phyloP scores from a whole-genome alignment of 2,329 filamentous ascomycete species.

The Fusarium multiceps region DNA sequence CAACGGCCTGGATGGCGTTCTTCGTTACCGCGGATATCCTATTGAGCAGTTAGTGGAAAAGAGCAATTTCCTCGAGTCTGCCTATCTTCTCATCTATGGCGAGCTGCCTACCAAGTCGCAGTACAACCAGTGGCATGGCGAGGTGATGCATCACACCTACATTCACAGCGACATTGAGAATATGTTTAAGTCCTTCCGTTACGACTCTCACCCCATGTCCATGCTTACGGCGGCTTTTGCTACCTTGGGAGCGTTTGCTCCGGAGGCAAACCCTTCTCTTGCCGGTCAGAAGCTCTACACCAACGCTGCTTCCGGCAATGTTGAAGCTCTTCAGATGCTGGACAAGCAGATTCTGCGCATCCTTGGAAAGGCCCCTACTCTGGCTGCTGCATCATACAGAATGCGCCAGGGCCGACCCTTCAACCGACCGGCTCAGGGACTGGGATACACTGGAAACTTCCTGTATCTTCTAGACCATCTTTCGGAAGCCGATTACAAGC shows the following conservation, averaged over 20 bases:
- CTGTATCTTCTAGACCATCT: slow-evolving; percentile 65
- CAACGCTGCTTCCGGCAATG: slow-evolving; percentile 55
- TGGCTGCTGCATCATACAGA: slow-evolving; percentile 63
- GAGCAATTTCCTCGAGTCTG: slow-evolving; percentile 62
- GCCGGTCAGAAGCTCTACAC: slow-evolving; percentile 63
- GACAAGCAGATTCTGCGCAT: slow-evolving; percentile 65
- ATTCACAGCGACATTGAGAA: slow-evolving; percentile 61
- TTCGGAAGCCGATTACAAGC: slow-evolving; percentile 58
- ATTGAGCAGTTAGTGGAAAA: slow-evolving; percentile 63
- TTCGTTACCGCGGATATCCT: slow-evolving; percentile 64
- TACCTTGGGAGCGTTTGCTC: slow-evolving; percentile 61
- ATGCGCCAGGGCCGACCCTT: slow-evolving; percentile 64
- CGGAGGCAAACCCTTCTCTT: slow-evolving; percentile 62
- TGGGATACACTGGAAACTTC: slow-evolving; percentile 66
- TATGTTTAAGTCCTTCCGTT: slow-evolving; percentile 63
- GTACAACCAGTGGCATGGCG: slow-evolving; percentile 56
- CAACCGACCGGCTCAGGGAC: slow-evolving; percentile 59
- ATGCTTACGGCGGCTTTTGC: slow-evolving; percentile 63
- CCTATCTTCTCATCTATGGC: slow-evolving; percentile 64
- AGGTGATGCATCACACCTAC: slow-evolving; percentile 64
- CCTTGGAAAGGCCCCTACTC: slow-evolving; percentile 62
- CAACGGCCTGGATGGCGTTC: slow-evolving; percentile 62
- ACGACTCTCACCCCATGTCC: slow-evolving; percentile 64
- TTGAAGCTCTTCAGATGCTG: slow-evolving; percentile 55
- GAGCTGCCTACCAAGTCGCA: slow-evolving; percentile 59